A percentile compares a stretch with the other conserved stretches of the same genome.
phyloP scores from a whole-genome alignment of 768 basidiomycete genomes.

The Suillus brevipes region DNA sequence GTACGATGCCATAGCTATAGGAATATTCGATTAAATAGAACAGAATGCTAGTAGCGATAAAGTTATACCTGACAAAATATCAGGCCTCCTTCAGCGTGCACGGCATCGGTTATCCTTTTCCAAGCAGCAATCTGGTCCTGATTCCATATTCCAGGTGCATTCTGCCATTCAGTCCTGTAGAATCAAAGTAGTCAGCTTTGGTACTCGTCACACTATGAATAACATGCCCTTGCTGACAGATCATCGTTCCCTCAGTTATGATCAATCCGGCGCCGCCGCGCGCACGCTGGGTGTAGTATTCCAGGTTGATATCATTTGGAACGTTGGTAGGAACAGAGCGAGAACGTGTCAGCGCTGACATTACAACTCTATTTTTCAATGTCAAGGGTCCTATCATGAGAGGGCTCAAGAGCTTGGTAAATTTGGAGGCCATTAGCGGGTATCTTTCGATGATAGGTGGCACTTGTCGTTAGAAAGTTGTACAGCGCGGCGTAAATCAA shows the following conservation, averaged over 20 bases:
- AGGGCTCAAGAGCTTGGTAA: slow-evolving; percentile 24
- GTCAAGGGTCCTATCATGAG: slow-evolving; percentile 37
- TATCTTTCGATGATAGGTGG: slow-evolving; percentile 3
- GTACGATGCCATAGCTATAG: slow-evolving; percentile 41
- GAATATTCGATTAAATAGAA: no score
- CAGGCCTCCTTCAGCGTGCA: slow-evolving; percentile 44
- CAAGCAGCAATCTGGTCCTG: slow-evolving; percentile 40
- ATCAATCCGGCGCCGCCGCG: no score
- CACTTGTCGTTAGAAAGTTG: no score
- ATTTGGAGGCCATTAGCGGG: slow-evolving; percentile 1
- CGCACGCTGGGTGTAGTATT: no score
- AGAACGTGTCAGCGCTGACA: slow-evolving; percentile 33
- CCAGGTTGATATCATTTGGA: no score
- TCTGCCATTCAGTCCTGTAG: slow-evolving; percentile 43
- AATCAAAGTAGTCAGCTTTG: background rate
- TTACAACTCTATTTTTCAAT: slow-evolving; percentile 40
- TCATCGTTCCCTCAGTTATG: slow-evolving; percentile 29
- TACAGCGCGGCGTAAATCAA: no score
- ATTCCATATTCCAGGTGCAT: slow-evolving; percentile 42
- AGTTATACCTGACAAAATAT: slow-evolving; percentile 34
- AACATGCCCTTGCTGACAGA: slow-evolving; percentile 43
- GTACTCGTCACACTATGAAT: no score
- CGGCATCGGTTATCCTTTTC: slow-evolving; percentile 47
- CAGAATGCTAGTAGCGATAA: no score
- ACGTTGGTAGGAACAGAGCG: no score